phyloP scores from a whole-genome alignment of 2,329 filamentous ascomycete genomes.

The Claviceps capensis region DNA sequence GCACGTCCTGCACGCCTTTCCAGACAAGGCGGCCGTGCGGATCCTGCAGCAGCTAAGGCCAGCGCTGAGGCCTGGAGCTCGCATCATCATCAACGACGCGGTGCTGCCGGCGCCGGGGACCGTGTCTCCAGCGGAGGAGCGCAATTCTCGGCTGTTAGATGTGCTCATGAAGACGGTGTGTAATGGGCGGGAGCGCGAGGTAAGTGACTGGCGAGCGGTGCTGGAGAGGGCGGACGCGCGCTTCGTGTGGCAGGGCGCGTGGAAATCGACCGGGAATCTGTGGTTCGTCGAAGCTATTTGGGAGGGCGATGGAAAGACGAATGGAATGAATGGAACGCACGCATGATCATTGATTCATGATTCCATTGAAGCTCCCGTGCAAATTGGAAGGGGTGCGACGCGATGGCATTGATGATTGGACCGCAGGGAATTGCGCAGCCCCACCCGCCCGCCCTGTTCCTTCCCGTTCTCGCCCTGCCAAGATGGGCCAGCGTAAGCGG shows the following conservation, averaged over 20 bases:
- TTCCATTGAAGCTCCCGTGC: no score
- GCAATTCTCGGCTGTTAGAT: conserved; percentile 27
- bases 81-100: conserved; percentile 25
- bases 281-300: conserved; percentile 25
- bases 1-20: conserved; percentile 43
- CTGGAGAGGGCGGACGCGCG: conserved; percentile 24
- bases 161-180: conserved; percentile 32
- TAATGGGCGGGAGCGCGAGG: conserved; percentile 31
- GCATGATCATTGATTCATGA: no score
- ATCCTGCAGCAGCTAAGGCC: conserved; percentile 33
- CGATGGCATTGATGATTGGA: no score
- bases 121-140: conserved; percentile 22
- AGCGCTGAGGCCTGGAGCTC: conserved; percentile 33
- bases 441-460: no score
- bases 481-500: no score
- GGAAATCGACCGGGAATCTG: conserved; percentile 15
- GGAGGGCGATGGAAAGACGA: conserved; percentile 5
- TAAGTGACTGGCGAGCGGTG: conserved; percentile 27
- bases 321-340: background rate
- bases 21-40: conserved; percentile 29
- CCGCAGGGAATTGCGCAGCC: no score
- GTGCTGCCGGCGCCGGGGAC: conserved; percentile 19
- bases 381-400: no score
- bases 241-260: conserved; percentile 22
- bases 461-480: no score